These are phyloP conservation scores for Tuber magnatum DNA, from an alignment of 495 filamentous ascomycete species.

Conservation along the genomic window DNA sequence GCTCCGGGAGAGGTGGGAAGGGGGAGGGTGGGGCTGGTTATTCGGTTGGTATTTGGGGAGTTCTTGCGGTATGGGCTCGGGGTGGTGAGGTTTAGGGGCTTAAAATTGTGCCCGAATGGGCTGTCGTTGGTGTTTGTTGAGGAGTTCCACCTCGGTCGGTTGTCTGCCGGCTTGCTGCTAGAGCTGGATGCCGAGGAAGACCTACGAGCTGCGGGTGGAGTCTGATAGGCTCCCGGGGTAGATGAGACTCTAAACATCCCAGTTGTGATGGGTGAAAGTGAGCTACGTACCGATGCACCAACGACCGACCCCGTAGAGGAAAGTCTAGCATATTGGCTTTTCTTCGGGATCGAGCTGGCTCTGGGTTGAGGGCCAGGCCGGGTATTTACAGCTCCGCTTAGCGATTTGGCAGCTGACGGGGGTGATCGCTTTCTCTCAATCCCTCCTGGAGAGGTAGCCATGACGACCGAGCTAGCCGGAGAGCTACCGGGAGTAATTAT, in stretches of 20 bases:
- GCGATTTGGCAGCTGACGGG: slow-evolving; percentile 18
- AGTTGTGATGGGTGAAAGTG: slow-evolving; percentile 28
- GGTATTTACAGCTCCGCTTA: too few species aligned
- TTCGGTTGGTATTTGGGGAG: slow-evolving; percentile 41
- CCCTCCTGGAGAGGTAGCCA: slow-evolving; percentile 47
- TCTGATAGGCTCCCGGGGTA: slow-evolving; percentile 18
- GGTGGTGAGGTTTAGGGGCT: slow-evolving; percentile 56
- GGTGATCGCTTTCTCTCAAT: slow-evolving; percentile 33
- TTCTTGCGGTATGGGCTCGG: slow-evolving; percentile 57
- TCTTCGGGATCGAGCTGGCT: slow-evolving; percentile 31
- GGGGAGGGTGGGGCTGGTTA: slow-evolving; percentile 35
- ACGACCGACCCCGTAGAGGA: slow-evolving; percentile 19
- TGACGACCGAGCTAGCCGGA: slow-evolving; percentile 79
- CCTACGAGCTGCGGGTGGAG: slow-evolving; percentile 26
- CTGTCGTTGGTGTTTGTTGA: slow-evolving; percentile 64
- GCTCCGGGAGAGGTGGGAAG: slow-evolving; percentile 41
- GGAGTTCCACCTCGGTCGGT: slow-evolving; percentile 72
- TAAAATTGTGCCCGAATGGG: slow-evolving; percentile 63
- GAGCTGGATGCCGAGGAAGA: slow-evolving; percentile 27
- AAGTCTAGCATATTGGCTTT: slow-evolving; percentile 31
- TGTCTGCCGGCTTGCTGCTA: slow-evolving; percentile 42
- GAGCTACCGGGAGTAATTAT: slow-evolving; percentile 79
- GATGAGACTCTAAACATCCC: slow-evolving; percentile 34
- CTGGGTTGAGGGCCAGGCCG: slow-evolving; percentile 21
- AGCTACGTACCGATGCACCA: slow-evolving; percentile 9